Evolutionary conservation across 179 eudicot genomes (phyloP).

Genomic region (Gypsophila paniculata): DNA sequence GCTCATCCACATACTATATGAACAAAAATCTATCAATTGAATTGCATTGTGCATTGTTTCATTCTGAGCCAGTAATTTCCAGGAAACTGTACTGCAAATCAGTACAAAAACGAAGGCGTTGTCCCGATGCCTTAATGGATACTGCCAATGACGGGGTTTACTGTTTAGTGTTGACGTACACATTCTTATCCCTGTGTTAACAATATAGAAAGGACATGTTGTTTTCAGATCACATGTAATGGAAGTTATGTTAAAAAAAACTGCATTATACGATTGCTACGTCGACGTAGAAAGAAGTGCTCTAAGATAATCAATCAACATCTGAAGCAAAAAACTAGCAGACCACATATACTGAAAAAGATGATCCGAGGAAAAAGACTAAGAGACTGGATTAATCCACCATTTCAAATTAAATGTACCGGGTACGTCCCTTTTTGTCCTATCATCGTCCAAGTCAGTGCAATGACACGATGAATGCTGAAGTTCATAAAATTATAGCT

Average conservation of each 20-base stretch:
- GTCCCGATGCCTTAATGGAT: background rate
- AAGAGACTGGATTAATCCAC: too few species aligned
- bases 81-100: background rate
- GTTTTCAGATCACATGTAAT: too few species aligned
- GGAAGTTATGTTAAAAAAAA: too few species aligned
- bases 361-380: background rate
- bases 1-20: constrained; percentile 22
- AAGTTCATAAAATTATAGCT: too few species aligned
- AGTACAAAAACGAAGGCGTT: background rate
- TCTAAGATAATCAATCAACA: too few species aligned
- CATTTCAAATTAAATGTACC: constrained; percentile 2
- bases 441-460: constrained; percentile 23
- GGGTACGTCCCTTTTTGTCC: background rate
- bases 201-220: too few species aligned
- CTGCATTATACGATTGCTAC: too few species aligned
- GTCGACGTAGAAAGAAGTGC: background rate
- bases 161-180: too few species aligned
- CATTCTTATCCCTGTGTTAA: too few species aligned
- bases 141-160: background rate
- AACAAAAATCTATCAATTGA: constrained; percentile 5
- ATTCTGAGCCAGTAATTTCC: constrained; percentile 9
- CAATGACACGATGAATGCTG: too few species aligned
- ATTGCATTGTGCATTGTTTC: background rate
- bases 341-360: background rate
- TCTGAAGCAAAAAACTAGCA: background rate